A percentile compares a stretch with the other conserved stretches of the same genome.
phyloP scores from a whole-genome alignment of 2,329 filamentous ascomycete species.

The Gliomastix tumulicola region DNA sequence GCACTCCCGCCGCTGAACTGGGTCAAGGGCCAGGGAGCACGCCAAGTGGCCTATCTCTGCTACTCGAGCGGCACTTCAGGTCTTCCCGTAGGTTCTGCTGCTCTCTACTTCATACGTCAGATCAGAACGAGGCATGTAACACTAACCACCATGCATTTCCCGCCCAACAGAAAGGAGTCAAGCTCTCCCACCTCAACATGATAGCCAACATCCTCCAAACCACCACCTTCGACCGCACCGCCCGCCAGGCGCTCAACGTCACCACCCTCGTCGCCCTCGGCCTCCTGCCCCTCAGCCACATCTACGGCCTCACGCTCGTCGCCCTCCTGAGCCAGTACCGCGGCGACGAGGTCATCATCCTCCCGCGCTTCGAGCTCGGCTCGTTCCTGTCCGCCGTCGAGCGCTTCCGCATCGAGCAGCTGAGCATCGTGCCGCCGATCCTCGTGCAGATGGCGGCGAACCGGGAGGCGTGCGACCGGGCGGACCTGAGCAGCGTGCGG shows the following conservation, averaged over 20 bases:
- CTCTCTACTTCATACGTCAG: no score
- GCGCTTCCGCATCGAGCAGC: constrained; percentile 57
- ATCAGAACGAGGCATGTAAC: no score
- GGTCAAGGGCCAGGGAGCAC: constrained; percentile 57
- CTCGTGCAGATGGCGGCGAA: constrained; percentile 67
- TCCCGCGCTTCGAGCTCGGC: constrained; percentile 69
- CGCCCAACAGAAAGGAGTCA: constrained; percentile 63
- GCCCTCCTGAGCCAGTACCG: constrained; percentile 59
- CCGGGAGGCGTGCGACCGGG: constrained; percentile 49
- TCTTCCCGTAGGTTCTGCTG: constrained; percentile 50
- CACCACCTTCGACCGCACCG: constrained; percentile 29
- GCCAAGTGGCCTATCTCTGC: constrained; percentile 68
- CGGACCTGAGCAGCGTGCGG: constrained; percentile 60
- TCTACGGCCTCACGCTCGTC: constrained; percentile 70
- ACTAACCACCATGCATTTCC: no score
- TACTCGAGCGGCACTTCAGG: constrained; percentile 78
- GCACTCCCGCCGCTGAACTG: constrained; percentile 51
- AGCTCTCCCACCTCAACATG: constrained; percentile 74
- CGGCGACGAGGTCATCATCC: constrained; percentile 66
- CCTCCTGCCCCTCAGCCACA: constrained; percentile 72
- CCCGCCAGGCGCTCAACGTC: constrained; percentile 32
- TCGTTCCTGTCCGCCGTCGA: constrained; percentile 59
- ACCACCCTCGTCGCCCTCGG: constrained; percentile 48
- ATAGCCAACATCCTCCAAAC: constrained; percentile 70
- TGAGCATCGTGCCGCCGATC: constrained; percentile 72